Conservation (phyloP, 441 rosid species). For the Adansonia gregorii region DNA sequence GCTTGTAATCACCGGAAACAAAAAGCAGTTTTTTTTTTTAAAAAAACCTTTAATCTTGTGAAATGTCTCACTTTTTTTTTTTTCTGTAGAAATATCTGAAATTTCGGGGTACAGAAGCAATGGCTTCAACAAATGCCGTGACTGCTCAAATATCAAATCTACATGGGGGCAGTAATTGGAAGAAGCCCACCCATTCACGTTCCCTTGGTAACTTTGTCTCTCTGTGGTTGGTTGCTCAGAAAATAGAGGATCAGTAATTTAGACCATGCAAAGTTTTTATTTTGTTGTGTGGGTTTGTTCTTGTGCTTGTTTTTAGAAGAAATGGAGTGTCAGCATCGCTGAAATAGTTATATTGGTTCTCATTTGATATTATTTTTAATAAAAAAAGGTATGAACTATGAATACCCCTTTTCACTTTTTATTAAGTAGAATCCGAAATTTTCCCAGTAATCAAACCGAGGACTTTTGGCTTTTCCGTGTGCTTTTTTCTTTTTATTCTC, state of each 20-base stretch:
- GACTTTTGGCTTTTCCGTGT: background rate
- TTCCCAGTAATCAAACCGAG: background rate
- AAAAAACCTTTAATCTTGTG: background rate
- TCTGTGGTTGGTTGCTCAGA: background rate
- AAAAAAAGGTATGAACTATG: background rate
- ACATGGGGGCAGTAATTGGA: conserved; percentile 34
- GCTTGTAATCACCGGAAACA: background rate
- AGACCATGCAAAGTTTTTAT: background rate
- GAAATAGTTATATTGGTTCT: background rate
- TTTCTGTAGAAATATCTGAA: background rate
- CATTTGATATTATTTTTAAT: background rate
- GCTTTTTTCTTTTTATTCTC: background rate
- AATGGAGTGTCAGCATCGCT: background rate
- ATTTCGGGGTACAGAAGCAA: conserved; percentile 14
- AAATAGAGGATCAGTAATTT: background rate
- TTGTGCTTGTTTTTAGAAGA: conserved; percentile 3
- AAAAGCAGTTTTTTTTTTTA: background rate
- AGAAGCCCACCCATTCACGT: conserved; percentile 36
- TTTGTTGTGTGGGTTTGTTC: conserved; percentile 11
- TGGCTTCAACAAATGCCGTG: conserved; percentile 51
- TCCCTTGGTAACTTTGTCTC: conserved; percentile 40
- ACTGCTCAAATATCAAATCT: conserved; percentile 35
- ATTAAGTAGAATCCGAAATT: background rate
- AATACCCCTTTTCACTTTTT: background rate
- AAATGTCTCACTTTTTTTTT: background rate